A percentile compares a stretch with the other conserved stretches of the same genome.
These are phyloP conservation scores for Seiridium unicorne DNA, from an alignment of 2,329 filamentous ascomycete genomes.

Conservation along the genomic window DNA sequence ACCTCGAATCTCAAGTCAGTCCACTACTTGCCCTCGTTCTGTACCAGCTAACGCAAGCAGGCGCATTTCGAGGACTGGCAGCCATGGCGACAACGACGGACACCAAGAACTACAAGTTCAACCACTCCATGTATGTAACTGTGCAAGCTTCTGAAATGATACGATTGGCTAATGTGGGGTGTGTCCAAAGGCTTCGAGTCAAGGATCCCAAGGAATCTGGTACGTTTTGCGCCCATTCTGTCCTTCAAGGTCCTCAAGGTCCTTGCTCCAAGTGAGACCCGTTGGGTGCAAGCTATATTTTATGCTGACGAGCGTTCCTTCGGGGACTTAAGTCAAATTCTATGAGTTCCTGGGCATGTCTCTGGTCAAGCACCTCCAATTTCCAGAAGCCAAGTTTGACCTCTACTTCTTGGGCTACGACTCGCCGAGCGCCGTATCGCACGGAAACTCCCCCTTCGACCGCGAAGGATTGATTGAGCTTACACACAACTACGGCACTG, in stretches of 20 bases:
- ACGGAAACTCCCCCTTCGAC: conserved; percentile 71
- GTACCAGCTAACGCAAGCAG: conserved; percentile 2
- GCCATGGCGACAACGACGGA: conserved; percentile 71
- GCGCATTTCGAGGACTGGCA: conserved; percentile 29
- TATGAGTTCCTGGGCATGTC: conserved; percentile 92
- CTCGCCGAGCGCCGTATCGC: conserved; percentile 69
- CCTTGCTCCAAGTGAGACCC: not conserved
- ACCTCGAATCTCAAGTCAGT: conserved; percentile 15
- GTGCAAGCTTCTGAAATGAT: not conserved
- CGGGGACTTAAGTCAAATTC: conserved; percentile 67
- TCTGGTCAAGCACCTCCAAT: conserved; percentile 75
- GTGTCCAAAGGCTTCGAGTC: conserved; percentile 70
- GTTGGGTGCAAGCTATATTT: too few species aligned
- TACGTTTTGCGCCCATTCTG: conserved; percentile 28
- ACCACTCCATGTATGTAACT: conserved; percentile 75
- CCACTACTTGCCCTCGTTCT: not conserved
- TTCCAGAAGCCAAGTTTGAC: conserved; percentile 88
- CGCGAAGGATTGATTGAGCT: conserved; percentile 90
- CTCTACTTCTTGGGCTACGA: conserved; percentile 95
- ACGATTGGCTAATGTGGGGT: not conserved
- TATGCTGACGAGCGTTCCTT: too few species aligned
- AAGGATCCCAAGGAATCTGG: conserved; percentile 85
- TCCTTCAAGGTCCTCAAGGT: not conserved
- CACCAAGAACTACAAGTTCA: conserved; percentile 74
- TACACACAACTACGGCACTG: conserved; percentile 82